Percentiles rank a stretch among this genome's conserved stretches.
Evolutionary conservation across 352 stramenopile genomes (phyloP).

Genomic region (Pythium grandisporangium): DNA sequence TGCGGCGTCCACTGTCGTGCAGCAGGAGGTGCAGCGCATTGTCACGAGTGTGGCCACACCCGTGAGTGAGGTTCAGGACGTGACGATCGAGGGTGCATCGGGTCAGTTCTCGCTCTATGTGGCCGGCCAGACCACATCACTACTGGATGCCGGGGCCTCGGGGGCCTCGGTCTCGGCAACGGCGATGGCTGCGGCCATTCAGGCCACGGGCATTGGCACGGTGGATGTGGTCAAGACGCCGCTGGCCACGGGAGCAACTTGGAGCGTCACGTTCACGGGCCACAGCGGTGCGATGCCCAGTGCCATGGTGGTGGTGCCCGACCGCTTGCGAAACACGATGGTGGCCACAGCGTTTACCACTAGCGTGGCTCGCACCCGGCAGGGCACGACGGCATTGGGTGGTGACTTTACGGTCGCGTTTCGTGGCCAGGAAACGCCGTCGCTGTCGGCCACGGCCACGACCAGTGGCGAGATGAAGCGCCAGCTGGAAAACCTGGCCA

Average conservation of each 20-base stretch:
- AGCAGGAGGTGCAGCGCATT: slow-evolving; percentile 88
- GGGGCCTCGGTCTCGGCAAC: slow-evolving; percentile 16
- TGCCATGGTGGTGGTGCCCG: slow-evolving; percentile 39
- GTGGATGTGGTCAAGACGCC: slow-evolving; percentile 32
- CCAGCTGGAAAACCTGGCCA: slow-evolving; percentile 85
- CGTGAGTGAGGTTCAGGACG: slow-evolving; percentile 56
- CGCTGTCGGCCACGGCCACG: slow-evolving; percentile 39
- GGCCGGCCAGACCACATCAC: slow-evolving; percentile 37
- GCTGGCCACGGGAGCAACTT: slow-evolving; percentile 36
- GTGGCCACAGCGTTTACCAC: slow-evolving; percentile 34
- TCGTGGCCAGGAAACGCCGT: slow-evolving; percentile 59
- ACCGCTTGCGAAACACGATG: slow-evolving; percentile 49
- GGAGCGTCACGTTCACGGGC: slow-evolving; percentile 59
- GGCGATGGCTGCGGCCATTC: slow-evolving; percentile 43
- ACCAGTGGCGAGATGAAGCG: slow-evolving; percentile 72
- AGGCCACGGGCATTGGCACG: slow-evolving; percentile 38
- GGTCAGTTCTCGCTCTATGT: slow-evolving; percentile 71
- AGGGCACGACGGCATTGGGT: slow-evolving; percentile 34
- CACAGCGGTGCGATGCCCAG: slow-evolving; percentile 30
- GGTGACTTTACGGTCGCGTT: slow-evolving; percentile 84
- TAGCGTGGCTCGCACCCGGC: slow-evolving; percentile 26
- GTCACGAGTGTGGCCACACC: slow-evolving; percentile 54
- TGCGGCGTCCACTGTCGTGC: slow-evolving; percentile 69
- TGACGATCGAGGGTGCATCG: slow-evolving; percentile 52
- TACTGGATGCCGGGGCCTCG: slow-evolving; percentile 28